These are phyloP conservation scores for Phytopythium chamaehyphon DNA, from an alignment of 352 stramenopile genomes.

Conservation along the genomic window DNA sequence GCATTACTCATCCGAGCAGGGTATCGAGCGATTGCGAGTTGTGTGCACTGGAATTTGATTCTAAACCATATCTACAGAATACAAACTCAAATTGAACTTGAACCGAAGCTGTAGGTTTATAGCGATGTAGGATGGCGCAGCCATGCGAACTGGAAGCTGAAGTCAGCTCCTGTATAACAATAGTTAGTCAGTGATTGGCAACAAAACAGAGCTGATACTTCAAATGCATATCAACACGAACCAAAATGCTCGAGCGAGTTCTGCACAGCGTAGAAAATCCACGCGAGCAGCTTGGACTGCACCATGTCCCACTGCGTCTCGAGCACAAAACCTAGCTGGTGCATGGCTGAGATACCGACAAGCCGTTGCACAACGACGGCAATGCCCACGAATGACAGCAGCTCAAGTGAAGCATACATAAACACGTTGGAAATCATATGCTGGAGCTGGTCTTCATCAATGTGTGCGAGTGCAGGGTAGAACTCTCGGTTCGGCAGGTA, in stretches of 20 bases:
- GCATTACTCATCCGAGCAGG: no score
- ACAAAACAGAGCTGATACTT: no score
- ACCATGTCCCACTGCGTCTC: not conserved
- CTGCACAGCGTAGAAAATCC: not conserved
- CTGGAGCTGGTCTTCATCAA: not conserved
- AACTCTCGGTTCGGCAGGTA: not conserved
- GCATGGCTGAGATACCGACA: not conserved
- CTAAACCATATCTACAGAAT: no score
- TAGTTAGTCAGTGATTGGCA: no score
- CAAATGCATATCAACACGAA: no score
- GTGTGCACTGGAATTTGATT: no score
- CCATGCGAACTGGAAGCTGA: no score
- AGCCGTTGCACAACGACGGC: not conserved
- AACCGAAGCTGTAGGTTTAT: no score
- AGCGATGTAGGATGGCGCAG: no score
- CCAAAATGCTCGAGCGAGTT: not conserved
- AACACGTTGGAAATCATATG: not conserved
- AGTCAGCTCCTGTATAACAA: no score
- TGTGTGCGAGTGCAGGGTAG: not conserved
- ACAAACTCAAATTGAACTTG: no score
- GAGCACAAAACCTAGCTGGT: constrained; percentile 1
- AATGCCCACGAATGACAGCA: not conserved
- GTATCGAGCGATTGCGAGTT: no score
- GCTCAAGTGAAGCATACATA: not conserved
- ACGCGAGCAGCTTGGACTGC: not conserved